Evolutionary conservation across 305 asterid species (phyloP).

Genomic region (Fraxinus baroniana): DNA sequence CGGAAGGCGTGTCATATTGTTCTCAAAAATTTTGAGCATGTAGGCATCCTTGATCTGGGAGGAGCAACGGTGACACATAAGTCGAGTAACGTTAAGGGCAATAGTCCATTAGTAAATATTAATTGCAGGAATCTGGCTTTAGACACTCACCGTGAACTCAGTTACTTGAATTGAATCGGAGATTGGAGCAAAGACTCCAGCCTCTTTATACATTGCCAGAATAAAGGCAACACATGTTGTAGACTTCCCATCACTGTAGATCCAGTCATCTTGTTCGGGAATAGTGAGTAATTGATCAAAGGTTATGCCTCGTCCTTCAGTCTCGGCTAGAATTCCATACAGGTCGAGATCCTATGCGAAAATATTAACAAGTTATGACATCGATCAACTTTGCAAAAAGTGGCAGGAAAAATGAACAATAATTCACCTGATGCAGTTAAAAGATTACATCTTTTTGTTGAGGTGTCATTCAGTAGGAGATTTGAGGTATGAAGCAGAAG

Average conservation of each 20-base stretch:
- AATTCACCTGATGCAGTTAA: background rate
- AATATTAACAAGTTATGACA: conserved; percentile 5
- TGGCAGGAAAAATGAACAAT: background rate
- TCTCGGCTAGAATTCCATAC: conserved; percentile 80
- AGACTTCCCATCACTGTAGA: conserved; percentile 96
- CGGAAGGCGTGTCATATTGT: conserved; percentile 71
- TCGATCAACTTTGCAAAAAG: background rate
- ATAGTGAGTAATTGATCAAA: conserved; percentile 85
- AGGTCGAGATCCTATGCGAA: conserved; percentile 69
- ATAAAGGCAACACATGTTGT: conserved; percentile 97
- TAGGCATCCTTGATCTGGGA: conserved; percentile 90
- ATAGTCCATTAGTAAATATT: background rate
- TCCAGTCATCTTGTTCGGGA: conserved; percentile 98
- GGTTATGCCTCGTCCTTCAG: conserved; percentile 83
- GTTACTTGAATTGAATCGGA: conserved; percentile 88
- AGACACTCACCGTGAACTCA: conserved; percentile 78
- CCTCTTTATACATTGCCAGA: conserved; percentile 89
- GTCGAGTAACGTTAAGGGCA: background rate
- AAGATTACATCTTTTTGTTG: background rate
- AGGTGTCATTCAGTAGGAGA: background rate
- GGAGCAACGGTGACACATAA: background rate
- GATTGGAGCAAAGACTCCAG: conserved; percentile 81
- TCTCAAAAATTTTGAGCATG: conserved; percentile 84
- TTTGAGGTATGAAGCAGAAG: background rate
- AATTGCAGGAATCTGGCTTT: background rate